Conservation (phyloP, 208 protist genomes). For the Vickermania ingenoplastis region DNA sequence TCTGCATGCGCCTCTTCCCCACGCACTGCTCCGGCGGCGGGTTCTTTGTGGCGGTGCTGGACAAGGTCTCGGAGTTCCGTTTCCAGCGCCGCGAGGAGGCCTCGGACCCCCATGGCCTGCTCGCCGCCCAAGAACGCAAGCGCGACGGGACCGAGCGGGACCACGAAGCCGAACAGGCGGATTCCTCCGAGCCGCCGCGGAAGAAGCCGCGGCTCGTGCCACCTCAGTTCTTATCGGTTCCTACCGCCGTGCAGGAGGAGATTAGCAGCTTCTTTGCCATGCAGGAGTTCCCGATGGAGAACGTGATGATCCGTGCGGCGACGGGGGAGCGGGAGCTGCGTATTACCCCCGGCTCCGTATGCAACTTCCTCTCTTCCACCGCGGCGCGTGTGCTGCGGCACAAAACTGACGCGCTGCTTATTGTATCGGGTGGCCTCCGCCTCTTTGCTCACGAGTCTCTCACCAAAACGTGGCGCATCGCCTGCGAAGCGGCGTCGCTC, state of each 20-base stretch:
- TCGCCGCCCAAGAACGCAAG: conserved; percentile 3
- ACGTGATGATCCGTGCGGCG: conserved; percentile 58
- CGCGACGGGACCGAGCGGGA: background rate
- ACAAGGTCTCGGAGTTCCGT: conserved; percentile 70
- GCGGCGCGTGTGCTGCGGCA: conserved; percentile 35
- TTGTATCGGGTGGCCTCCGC: conserved; percentile 72
- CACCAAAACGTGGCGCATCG: conserved; percentile 64
- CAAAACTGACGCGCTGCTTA: conserved; percentile 55
- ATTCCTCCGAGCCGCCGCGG: background rate
- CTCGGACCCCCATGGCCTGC: too few relatives aligned
- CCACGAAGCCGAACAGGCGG: conserved; percentile 4
- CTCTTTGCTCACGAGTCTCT: conserved; percentile 59
- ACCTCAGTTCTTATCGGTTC: conserved; percentile 51
- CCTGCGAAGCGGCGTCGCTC: conserved; percentile 53
- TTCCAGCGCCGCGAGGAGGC: conserved; percentile 9
- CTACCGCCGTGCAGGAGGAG: conserved; percentile 20
- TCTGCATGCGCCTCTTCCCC: conserved; percentile 92
- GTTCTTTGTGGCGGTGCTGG: conserved; percentile 96
- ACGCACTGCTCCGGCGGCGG: conserved; percentile 93
- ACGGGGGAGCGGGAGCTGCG: conserved; percentile 51
- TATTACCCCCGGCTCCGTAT: conserved; percentile 38
- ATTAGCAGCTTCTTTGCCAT: conserved; percentile 50
- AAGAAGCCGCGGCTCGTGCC: conserved; percentile 22
- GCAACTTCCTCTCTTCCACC: conserved; percentile 51
- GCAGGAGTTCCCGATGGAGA: conserved; percentile 33